These are phyloP conservation scores for Fusarium sacchari DNA, from an alignment of 2,329 filamentous ascomycete genomes.

Conservation along the genomic window DNA sequence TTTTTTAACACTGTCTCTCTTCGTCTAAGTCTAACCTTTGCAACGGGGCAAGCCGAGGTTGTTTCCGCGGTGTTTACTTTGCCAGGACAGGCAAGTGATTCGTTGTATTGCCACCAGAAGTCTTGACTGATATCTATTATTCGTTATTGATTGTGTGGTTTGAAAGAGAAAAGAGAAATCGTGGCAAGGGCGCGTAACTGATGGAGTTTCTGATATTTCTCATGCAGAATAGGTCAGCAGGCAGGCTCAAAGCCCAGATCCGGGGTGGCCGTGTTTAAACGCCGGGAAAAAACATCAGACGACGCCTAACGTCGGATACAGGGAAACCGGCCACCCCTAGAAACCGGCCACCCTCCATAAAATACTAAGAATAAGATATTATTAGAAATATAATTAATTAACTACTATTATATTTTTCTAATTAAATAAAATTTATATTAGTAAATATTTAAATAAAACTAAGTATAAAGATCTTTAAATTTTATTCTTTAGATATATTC, in stretches of 20 bases:
- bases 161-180: not conserved
- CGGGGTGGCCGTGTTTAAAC: constrained; percentile 26
- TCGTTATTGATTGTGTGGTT: not conserved
- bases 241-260: constrained; percentile 8
- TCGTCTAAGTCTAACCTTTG: not conserved
- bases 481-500: too few species aligned
- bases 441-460: too few species aligned
- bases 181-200: not conserved
- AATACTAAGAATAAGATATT: too few species aligned
- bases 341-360: too few species aligned
- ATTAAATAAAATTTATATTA: too few species aligned
- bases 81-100: not conserved
- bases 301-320: constrained; percentile 13
- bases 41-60: not conserved
- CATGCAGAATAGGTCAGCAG: constrained; percentile 21
- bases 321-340: too few species aligned
- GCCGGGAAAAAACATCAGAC: constrained; percentile 34
- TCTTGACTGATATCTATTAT: not conserved
- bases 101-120: constrained; percentile 6
- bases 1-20: not conserved
- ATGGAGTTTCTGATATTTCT: constrained; percentile 7
- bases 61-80: not conserved
- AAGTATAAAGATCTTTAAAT: too few species aligned
- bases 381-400: too few species aligned
- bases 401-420: too few species aligned